phyloP scores from a whole-genome alignment of 1,284 basidiomycete genomes.

The Tilletiaria anomala region DNA sequence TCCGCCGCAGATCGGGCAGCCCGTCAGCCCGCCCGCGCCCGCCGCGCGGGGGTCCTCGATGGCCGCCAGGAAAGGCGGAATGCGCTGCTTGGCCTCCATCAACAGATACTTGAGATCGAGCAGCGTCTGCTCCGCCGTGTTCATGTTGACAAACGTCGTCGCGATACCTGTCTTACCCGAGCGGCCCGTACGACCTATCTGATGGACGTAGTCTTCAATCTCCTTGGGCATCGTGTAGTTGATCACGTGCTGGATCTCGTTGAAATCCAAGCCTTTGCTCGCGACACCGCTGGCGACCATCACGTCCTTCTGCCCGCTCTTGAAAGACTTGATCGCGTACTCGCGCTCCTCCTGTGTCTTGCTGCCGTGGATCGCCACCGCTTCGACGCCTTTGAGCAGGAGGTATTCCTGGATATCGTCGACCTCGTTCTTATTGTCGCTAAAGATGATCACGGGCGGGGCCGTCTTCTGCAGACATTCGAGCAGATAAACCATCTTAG shows the following conservation, averaged over 20 bases:
- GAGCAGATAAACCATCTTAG: conserved; percentile 95
- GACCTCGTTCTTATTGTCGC: conserved; percentile 98
- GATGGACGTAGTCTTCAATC: conserved; percentile 63
- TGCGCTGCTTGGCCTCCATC: conserved; percentile 94
- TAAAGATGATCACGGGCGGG: conserved; percentile 94
- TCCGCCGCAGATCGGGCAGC: conserved; percentile 94
- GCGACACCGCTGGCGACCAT: conserved; percentile 98
- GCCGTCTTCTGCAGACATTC: conserved; percentile 97
- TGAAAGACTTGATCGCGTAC: conserved; percentile 95
- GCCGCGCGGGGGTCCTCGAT: conserved; percentile 70
- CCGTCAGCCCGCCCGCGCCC: conserved; percentile 59
- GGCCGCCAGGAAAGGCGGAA: conserved; percentile 81
- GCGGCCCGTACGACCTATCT: conserved; percentile 93
- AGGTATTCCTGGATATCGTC: conserved; percentile 98
- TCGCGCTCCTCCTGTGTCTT: conserved; percentile 98
- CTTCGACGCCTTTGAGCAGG: conserved; percentile 88
- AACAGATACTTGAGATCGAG: conserved; percentile 92
- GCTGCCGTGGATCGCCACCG: conserved; percentile 94
- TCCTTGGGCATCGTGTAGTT: conserved; percentile 99
- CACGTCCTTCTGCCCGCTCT: conserved; percentile 88
- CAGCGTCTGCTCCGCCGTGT: conserved; percentile 84
- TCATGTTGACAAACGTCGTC: conserved; percentile 99
- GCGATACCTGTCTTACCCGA: conserved; percentile 96
- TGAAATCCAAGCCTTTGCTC: conserved; percentile 94
- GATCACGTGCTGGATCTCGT: conserved; percentile 92